Percentiles rank a stretch among this genome's conserved stretches.
phyloP scores from a whole-genome alignment of 768 basidiomycete genomes.

The Trametes meyenii region DNA sequence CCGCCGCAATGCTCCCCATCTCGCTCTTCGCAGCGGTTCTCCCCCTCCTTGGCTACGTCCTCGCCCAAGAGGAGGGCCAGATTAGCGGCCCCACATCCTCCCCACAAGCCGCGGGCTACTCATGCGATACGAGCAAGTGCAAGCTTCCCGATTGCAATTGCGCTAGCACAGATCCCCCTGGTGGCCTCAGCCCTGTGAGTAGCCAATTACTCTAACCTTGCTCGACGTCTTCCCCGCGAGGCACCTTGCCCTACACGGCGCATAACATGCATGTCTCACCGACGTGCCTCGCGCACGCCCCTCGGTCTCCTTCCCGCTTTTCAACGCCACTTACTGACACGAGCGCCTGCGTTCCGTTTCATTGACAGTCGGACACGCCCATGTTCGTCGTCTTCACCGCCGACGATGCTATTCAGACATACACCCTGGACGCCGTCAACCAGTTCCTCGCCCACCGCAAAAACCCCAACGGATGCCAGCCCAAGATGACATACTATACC shows the following conservation, averaged over 20 bases:
- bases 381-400: slow-evolving; percentile 76
- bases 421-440: slow-evolving; percentile 74
- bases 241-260: slow-evolving; percentile 6
- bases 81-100: slow-evolving; percentile 58
- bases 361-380: slow-evolving; percentile 55
- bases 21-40: slow-evolving; percentile 21
- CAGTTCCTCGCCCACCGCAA: slow-evolving; percentile 73
- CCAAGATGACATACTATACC: slow-evolving; percentile 77
- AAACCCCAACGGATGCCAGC: slow-evolving; percentile 77
- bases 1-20: slow-evolving; percentile 16
- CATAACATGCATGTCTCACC: slow-evolving; percentile 13
- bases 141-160: slow-evolving; percentile 72
- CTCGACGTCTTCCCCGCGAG: slow-evolving; percentile 1
- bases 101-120: slow-evolving; percentile 62
- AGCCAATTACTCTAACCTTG: slow-evolving; percentile 20
- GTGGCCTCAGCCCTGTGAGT: slow-evolving; percentile 66
- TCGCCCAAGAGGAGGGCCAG: slow-evolving; percentile 23
- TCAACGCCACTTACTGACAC: slow-evolving; percentile 1
- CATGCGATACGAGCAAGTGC: slow-evolving; percentile 66
- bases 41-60: slow-evolving; percentile 20
- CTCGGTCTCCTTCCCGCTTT: neutral
- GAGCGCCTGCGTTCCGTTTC: neutral
- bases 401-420: slow-evolving; percentile 76
- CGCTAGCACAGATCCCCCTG: slow-evolving; percentile 73
- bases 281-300: slow-evolving; percentile 2